Conservation (phyloP, 2,329 filamentous ascomycete genomes). For the Emergomyces pasteurianus region DNA sequence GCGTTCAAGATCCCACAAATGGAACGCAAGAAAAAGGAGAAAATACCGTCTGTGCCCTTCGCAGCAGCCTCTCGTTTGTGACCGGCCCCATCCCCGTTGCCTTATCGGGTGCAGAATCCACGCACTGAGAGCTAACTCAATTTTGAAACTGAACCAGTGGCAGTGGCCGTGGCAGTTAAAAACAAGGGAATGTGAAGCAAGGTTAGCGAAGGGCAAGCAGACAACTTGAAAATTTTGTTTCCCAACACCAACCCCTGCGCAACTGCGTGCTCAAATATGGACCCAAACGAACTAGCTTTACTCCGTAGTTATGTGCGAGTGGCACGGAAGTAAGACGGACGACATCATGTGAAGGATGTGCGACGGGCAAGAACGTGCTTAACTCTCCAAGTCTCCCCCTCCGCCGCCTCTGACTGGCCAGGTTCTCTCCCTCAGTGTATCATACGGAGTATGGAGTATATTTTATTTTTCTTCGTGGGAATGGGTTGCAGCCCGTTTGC, state of each 20-base stretch:
- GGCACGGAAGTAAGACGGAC: neutral
- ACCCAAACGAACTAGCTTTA: no score
- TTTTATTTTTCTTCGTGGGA: no score
- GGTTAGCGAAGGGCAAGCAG: neutral
- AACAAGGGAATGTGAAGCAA: neutral
- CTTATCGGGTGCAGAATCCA: neutral
- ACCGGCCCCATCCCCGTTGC: neutral
- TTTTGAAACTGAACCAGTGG: neutral
- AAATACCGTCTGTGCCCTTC: neutral
- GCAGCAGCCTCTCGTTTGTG: neutral
- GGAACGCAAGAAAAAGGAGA: neutral
- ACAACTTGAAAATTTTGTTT: neutral
- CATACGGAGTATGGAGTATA: no score
- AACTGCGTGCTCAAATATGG: no score
- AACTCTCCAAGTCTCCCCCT: no score
- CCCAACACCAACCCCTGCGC: no score
- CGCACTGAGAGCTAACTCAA: neutral
- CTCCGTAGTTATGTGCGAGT: neutral
- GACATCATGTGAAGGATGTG: neutral
- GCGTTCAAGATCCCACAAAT: neutral
- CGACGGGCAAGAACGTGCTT: neutral
- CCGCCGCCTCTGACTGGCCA: no score
- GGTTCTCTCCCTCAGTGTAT: no score
- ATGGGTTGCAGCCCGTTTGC: no score
- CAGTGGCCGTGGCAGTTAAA: neutral